phyloP scores from a whole-genome alignment of 2,329 filamentous ascomycete genomes.

The Metarhizium guizhouense region DNA sequence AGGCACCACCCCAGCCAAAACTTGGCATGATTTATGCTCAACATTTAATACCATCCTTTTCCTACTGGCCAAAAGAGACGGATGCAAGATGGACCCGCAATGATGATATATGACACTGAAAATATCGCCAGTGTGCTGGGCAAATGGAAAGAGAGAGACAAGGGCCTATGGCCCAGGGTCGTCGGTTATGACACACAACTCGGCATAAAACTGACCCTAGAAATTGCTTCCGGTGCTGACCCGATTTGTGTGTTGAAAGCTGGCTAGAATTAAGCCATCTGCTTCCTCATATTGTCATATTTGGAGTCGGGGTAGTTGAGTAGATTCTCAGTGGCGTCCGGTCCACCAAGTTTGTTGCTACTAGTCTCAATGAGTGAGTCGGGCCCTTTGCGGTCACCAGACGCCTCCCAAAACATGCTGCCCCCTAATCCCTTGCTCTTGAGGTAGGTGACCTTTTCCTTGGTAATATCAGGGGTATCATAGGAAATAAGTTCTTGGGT shows the following conservation, averaged over 20 bases:
- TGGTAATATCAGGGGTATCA: conserved; percentile 52
- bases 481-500: conserved; percentile 61
- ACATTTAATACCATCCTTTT: too few relatives aligned
- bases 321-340: conserved; percentile 39
- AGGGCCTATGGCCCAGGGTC: too few relatives aligned
- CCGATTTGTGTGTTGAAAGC: too few relatives aligned
- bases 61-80: not conserved
- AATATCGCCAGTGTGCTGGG: too few relatives aligned
- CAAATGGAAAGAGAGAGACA: too few relatives aligned
- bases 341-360: conserved; percentile 28
- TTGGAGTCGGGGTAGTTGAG: conserved; percentile 43
- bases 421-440: conserved; percentile 56
- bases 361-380: conserved; percentile 51
- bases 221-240: too few relatives aligned
- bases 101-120: too few relatives aligned
- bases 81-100: too few relatives aligned
- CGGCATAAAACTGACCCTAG: too few relatives aligned
- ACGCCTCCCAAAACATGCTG: conserved; percentile 81
- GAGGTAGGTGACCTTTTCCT: conserved; percentile 58
- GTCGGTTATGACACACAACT: too few relatives aligned
- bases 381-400: conserved; percentile 51
- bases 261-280: conserved; percentile 12
- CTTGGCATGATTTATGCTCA: not conserved
- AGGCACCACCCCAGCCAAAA: not conserved
- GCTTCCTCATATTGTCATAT: conserved; percentile 43